Base-by-base conservation (phyloP, 192 early-diverging fungal genomes). In the Piromyces finnis region DNA sequence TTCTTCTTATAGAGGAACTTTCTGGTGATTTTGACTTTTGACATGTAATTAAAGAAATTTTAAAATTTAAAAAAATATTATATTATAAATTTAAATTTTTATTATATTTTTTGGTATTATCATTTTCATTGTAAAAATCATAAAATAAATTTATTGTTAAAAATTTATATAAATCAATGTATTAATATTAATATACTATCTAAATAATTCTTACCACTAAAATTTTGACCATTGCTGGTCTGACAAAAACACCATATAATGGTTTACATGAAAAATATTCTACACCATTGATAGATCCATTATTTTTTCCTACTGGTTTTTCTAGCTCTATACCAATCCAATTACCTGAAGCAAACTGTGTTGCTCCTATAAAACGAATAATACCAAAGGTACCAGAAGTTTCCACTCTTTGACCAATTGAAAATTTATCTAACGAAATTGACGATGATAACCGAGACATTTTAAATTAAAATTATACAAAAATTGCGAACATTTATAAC, bases 281-380 rank as follows among this genome's bases (percentile, higher is more conserved):
- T 82, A 88, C 88, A 51, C 92, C 94, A 30, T 92, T 85, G 26
- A 95, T 92, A 1, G 88, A 89, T 15, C 94, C 94, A 80, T 90
- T 87, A 84, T 95, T 95, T 80, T 95, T 95, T 30, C 94, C 94
- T 28, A 79, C 78, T 0, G 89, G 85, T 26, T 86, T 82, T 83
- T 95, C 94, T 1, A 97, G 88, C 82, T 96, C 97, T 12, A 98
- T 86, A 32, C 97, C 97, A 41, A 96, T 88, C 96, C 96, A 98
- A 81, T 87, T 85, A 26, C 97, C 97, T 0, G 92, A 78, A 22
- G 92, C 89, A 84, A 98, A 98, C 11, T 86, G 85, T 0, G 97
- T 98, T 4, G 84, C 79, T 12, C 96, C 97, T 28, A 89, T 86
- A 85, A 90, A 97, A n/a, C 94, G 90, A 39, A 98, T 90, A 30